A percentile compares a stretch with the other conserved stretches of the same genome.
These are phyloP conservation scores for Fusarium dlaminii DNA, from an alignment of 2,329 filamentous ascomycete species.

Conservation along the genomic window DNA sequence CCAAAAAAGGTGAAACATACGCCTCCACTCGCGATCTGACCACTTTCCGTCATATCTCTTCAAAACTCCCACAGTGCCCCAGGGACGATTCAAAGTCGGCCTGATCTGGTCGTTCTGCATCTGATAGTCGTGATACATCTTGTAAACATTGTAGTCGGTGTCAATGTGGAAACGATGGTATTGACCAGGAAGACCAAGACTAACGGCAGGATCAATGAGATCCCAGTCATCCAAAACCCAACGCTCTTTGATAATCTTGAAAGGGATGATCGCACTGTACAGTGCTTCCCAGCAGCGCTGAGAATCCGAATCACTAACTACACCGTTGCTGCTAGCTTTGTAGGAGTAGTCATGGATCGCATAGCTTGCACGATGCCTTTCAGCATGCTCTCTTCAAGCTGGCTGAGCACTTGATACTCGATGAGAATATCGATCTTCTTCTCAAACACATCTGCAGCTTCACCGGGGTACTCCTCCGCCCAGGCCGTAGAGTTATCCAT, in stretches of 20 bases:
- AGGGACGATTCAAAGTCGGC: neutral
- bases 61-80: neutral
- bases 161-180: neutral
- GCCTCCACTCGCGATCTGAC: neutral
- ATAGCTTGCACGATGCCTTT: neutral
- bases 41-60: neutral
- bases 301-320: neutral
- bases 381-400: neutral
- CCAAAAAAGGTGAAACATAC: neutral
- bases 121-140: neutral
- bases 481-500: accelerated
- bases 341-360: neutral
- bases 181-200: neutral
- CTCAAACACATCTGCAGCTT: neutral
- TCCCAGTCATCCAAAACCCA: neutral
- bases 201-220: too few species aligned
- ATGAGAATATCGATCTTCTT: neutral
- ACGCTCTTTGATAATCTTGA: neutral
- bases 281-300: neutral
- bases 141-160: neutral
- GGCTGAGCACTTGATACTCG: neutral
- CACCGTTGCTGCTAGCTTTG: neutral
- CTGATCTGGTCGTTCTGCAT: neutral
- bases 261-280: neutral
- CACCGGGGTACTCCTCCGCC: neutral